These are phyloP conservation scores for Naumovozyma baii DNA, from an alignment of 805 yeast genomes.

Conservation along the genomic window DNA sequence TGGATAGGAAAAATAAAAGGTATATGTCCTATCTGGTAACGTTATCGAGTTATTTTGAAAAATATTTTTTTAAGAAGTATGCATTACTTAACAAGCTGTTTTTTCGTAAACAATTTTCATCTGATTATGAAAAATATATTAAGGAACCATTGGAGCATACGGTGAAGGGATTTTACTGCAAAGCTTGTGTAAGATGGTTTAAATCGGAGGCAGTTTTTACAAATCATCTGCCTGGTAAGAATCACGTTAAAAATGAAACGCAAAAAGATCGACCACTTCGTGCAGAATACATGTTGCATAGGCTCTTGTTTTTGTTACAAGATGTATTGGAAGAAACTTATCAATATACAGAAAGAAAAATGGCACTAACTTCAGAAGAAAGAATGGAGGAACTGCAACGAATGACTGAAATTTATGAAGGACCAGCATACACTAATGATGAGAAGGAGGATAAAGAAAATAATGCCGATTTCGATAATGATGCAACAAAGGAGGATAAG, in stretches of 20 bases:
- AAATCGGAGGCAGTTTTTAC: constrained; percentile 54
- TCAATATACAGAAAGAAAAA: constrained; percentile 52
- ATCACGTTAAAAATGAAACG: constrained; percentile 48
- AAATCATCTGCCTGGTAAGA: constrained; percentile 65
- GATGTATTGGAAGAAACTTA: constrained; percentile 42
- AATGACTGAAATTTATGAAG: constrained; percentile 28
- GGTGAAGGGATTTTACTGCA: constrained; percentile 40
- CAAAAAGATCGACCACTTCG: constrained; percentile 18
- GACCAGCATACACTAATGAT: constrained; percentile 32
- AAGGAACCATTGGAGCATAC: constrained; percentile 9
- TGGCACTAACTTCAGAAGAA: constrained; percentile 64
- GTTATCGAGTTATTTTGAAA: constrained; percentile 41
- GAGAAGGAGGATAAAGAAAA: constrained; percentile 31
- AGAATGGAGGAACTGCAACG: constrained; percentile 45
- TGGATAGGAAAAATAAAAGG: constrained; percentile 24
- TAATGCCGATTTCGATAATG: constrained; percentile 11
- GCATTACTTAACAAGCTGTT: constrained; percentile 39
- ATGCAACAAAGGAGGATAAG: constrained; percentile 15
- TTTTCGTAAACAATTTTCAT: constrained; percentile 4
- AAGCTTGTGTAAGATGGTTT: constrained; percentile 53
- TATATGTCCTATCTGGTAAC: constrained; percentile 39
- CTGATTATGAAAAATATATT: constrained; percentile 14
- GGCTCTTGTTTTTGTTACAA: constrained; percentile 32
- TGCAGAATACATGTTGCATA: constrained; percentile 34
- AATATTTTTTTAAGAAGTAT: constrained; percentile 38